Percentiles rank a stretch among this genome's conserved stretches.
phyloP scores from a whole-genome alignment of 2,329 filamentous ascomycete species.

The Coniochaeta ligniaria region DNA sequence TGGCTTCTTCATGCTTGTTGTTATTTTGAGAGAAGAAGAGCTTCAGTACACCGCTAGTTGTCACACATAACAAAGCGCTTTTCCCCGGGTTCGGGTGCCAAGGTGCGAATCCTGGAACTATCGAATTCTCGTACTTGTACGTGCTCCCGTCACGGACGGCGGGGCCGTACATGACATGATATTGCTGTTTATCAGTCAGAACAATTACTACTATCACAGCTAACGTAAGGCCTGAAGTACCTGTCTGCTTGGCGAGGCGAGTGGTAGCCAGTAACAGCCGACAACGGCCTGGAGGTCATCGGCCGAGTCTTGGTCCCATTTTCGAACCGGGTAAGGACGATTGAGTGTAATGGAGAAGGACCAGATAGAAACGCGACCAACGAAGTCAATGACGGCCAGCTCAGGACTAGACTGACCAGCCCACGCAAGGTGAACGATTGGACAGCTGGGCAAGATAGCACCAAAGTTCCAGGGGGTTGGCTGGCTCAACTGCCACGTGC shows the following conservation, averaged over 20 bases:
- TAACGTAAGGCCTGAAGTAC: constrained; percentile 14
- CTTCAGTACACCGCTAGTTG: constrained; percentile 64
- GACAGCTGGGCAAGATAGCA: constrained; percentile 53
- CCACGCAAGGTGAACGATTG: constrained; percentile 78
- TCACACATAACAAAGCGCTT: constrained; percentile 70
- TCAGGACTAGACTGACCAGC: constrained; percentile 66
- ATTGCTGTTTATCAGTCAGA: constrained; percentile 21
- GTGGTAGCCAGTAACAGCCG: constrained; percentile 79
- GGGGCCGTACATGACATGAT: constrained; percentile 48
- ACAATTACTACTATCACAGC: background rate
- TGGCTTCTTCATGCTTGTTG: constrained; percentile 63
- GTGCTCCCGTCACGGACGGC: constrained; percentile 53
- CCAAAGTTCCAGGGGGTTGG: constrained; percentile 53
- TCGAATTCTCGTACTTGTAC: constrained; percentile 65
- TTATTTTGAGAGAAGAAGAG: constrained; percentile 73
- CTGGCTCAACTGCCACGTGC: constrained; percentile 69
- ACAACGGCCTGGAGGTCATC: constrained; percentile 74
- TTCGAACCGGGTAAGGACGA: constrained; percentile 54
- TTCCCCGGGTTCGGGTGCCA: constrained; percentile 65
- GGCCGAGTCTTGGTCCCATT: constrained; percentile 58
- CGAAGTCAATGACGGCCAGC: constrained; percentile 73
- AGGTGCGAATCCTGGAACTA: constrained; percentile 61
- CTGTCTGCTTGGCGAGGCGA: constrained; percentile 39
- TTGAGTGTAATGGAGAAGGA: constrained; percentile 68
- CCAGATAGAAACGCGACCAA: constrained; percentile 70